These are phyloP conservation scores for Mortierella claussenii DNA, from an alignment of 192 early-diverging fungal species.

Conservation along the genomic window DNA sequence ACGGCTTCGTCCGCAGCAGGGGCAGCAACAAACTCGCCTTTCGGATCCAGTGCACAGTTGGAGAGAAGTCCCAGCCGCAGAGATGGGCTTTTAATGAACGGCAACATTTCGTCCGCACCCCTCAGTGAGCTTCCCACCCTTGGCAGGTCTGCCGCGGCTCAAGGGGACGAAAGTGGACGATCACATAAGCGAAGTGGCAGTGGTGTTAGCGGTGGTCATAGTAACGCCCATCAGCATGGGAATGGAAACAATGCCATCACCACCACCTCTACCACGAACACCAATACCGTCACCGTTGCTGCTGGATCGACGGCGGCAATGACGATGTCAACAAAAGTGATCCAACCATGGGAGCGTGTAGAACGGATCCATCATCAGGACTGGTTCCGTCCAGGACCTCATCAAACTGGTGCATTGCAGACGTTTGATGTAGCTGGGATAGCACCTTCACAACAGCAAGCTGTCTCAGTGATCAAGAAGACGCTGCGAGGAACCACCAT, in stretches of 20 bases:
- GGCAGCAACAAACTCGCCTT: background rate
- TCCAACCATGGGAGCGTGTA: conserved; percentile 41
- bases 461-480: conserved; percentile 36
- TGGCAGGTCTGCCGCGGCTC: background rate
- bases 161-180: background rate
- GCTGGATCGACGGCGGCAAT: background rate
- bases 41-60: background rate
- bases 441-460: conserved; percentile 9
- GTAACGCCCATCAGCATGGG: too few relatives aligned
- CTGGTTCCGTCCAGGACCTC: conserved; percentile 47
- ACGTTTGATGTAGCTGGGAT: conserved; percentile 34
- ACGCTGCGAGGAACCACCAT: conserved; percentile 14
- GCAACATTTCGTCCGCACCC: conserved; percentile 16
- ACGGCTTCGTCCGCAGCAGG: too few relatives aligned
- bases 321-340: background rate
- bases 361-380: conserved; percentile 48
- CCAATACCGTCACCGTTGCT: too few relatives aligned
- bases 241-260: too few relatives aligned
- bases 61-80: conserved; percentile 29
- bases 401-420: conserved; percentile 31
- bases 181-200: conserved; percentile 13
- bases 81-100: conserved; percentile 5
- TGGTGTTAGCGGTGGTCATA: conserved; percentile 6
- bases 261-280: too few relatives aligned
- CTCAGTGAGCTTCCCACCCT: conserved; percentile 3